Conservation (phyloP, 768 basidiomycete genomes). For the Gloeopeniophorella convolvens region DNA sequence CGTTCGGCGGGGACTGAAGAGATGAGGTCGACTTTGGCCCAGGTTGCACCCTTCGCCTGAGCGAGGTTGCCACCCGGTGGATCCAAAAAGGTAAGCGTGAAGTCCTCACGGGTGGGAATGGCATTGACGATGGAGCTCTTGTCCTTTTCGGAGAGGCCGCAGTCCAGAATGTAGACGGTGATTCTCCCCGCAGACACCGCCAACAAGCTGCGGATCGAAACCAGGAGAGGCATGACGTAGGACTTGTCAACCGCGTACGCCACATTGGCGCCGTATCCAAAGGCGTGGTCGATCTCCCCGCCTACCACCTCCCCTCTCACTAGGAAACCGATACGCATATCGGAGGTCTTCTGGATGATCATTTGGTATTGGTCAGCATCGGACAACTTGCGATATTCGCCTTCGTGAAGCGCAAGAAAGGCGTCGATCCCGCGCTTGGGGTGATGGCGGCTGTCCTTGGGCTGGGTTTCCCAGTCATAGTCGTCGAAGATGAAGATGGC, state of each 20-base stretch:
- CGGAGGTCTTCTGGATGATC: slow-evolving; percentile 41
- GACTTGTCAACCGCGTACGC: slow-evolving; percentile 37
- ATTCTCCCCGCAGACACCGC: slow-evolving; percentile 33
- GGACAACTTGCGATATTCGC: slow-evolving; percentile 40
- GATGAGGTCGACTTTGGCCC: slow-evolving; percentile 46
- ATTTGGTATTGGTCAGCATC: slow-evolving; percentile 41
- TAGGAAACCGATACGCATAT: slow-evolving; percentile 51
- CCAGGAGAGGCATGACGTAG: slow-evolving; percentile 44
- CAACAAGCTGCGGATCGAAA: slow-evolving; percentile 39
- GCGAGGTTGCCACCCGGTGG: slow-evolving; percentile 31
- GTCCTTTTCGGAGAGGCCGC: slow-evolving; percentile 35
- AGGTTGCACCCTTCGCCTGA: slow-evolving; percentile 28
- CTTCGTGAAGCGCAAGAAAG: slow-evolving; percentile 44
- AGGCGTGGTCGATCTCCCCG: slow-evolving; percentile 17
- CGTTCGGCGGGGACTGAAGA: slow-evolving; percentile 42
- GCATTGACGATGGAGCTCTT: slow-evolving; percentile 29
- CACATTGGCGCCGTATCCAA: slow-evolving; percentile 44
- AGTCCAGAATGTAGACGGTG: slow-evolving; percentile 46
- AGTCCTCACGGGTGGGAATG: slow-evolving; percentile 24
- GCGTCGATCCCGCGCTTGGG: slow-evolving; percentile 52
- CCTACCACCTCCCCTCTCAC: slow-evolving; percentile 21
- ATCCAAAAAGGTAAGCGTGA: slow-evolving; percentile 39
- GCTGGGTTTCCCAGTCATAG: slow-evolving; percentile 47
- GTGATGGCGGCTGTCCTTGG: slow-evolving; percentile 42
- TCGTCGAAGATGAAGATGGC: slow-evolving; percentile 54